Percentiles rank a stretch among this genome's conserved stretches.
These are phyloP conservation scores for Stemphylium lycopersici DNA, from an alignment of 2,329 filamentous ascomycete genomes.

Conservation along the genomic window DNA sequence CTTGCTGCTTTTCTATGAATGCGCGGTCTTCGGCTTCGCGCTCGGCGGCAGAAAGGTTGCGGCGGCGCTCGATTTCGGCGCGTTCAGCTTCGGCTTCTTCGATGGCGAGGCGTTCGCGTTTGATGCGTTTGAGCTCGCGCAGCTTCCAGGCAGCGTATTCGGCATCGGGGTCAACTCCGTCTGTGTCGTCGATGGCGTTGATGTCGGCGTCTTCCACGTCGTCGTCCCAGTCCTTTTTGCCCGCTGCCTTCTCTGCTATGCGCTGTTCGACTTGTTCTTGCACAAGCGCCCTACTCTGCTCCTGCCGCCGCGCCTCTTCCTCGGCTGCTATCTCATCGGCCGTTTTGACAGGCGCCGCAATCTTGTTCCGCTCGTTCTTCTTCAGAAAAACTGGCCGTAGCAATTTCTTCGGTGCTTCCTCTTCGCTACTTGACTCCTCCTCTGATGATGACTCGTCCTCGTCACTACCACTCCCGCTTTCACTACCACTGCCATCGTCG, in stretches of 20 bases:
- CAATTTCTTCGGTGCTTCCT: constrained; percentile 63
- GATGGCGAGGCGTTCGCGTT: constrained; percentile 83
- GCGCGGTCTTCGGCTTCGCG: constrained; percentile 82
- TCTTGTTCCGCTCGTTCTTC: constrained; percentile 63
- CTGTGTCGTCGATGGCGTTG: constrained; percentile 84
- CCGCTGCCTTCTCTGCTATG: constrained; percentile 73
- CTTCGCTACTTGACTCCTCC: constrained; percentile 64
- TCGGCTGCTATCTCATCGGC: constrained; percentile 55
- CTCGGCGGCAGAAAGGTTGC: constrained; percentile 86
- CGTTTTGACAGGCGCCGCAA: constrained; percentile 36
- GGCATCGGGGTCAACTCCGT: constrained; percentile 83
- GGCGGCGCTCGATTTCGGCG: constrained; percentile 85
- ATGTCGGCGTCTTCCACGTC: constrained; percentile 68
- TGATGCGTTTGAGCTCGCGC: constrained; percentile 85
- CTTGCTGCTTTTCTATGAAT: constrained; percentile 76
- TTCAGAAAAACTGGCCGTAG: constrained; percentile 72
- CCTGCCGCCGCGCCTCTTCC: constrained; percentile 65
- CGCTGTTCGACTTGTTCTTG: constrained; percentile 89
- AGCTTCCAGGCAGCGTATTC: constrained; percentile 94
- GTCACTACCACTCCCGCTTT: constrained; percentile 29
- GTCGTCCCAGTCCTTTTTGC: constrained; percentile 85
- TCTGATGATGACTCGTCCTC: constrained; percentile 48
- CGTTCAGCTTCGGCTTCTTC: constrained; percentile 83
- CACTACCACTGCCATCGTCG: constrained; percentile 27
- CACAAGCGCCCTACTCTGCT: constrained; percentile 77